Base-by-base conservation (phyloP, 129 eudicot species). In the Lactuca sativa region DNA sequence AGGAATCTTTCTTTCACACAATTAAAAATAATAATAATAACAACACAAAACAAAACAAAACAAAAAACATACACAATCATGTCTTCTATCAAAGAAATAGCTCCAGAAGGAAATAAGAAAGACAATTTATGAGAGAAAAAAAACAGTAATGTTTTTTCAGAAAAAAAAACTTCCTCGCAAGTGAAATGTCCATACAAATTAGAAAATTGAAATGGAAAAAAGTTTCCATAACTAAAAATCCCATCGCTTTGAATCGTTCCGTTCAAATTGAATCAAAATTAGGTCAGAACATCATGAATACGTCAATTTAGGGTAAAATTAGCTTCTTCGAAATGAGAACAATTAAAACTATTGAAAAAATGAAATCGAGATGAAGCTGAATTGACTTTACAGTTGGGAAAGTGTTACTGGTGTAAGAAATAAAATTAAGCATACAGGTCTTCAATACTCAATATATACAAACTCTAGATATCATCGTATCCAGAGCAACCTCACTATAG, bases 351-450 rank as follows among this genome's bases (percentile, higher is more conserved):
- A 36, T 7, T 18, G 8, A 36, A 34, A 53, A 38, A 54, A 68
- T 11, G 25, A 25, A 57, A 15, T 30, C 33, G 59, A 70, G 17
- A 55, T 61, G 37, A 59, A 49, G 61, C 60, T 60, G 52, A 60
- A 37, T 47, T 72, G 69, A 72, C 37, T 47, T 72, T 72, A 88
- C 95, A 77, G 95, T 88, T 54, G 95, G 95, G 59, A 88, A 88
- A 40, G 95, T 85, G 81, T 88, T 88, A 67, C 90, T 88, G 88
- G 95, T 88, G 88, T 88, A 88, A 66, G 95, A 88, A 70, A 88
- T 21, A 21, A 21, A 21, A 21, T 21, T 88, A 76, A 88, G 91
- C 91, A 88, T 70, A 74, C 95, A 88, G 69, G 95, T 88, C 81
- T 88, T 88, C 61, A 21, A 21, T 21, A 21, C 21, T 21, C 21